phyloP scores from a whole-genome alignment of 176 grass and related monocot species.

The Saccharum spontaneum region DNA sequence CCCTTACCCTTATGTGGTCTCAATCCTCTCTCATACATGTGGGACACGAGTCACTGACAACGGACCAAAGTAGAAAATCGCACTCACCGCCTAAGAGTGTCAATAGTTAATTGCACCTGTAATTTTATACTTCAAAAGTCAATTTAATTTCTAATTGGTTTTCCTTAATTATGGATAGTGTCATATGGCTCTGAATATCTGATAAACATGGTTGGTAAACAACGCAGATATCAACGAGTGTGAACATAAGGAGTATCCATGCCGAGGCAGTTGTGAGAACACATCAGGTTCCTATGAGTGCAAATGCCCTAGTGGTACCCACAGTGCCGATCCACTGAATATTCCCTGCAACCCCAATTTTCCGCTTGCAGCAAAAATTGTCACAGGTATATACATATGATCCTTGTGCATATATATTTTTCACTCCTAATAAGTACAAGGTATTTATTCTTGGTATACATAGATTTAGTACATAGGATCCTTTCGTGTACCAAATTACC shows the following conservation, averaged over 20 bases:
- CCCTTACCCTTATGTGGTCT: too few species aligned
- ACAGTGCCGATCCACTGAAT: background rate
- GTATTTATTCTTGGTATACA: background rate
- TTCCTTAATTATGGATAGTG: background rate
- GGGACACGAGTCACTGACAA: background rate
- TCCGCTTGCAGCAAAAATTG: background rate
- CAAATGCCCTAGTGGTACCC: background rate
- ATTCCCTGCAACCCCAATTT: background rate
- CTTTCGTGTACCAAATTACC: background rate
- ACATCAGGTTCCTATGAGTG: slow-evolving; percentile 20
- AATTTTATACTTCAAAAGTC: background rate
- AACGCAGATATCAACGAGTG: slow-evolving; percentile 35
- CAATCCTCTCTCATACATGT: background rate
- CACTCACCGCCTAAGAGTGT: background rate
- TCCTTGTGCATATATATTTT: background rate
- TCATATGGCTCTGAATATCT: background rate
- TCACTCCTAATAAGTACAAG: background rate
- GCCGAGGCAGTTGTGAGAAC: background rate
- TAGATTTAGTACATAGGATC: too few species aligned
- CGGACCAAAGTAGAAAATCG: background rate
- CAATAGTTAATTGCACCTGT: background rate
- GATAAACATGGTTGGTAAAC: background rate
- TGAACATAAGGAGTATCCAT: background rate
- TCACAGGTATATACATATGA: background rate
- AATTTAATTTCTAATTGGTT: background rate